phyloP scores from a whole-genome alignment of 345 rosid species.

The Corymbia maculata region DNA sequence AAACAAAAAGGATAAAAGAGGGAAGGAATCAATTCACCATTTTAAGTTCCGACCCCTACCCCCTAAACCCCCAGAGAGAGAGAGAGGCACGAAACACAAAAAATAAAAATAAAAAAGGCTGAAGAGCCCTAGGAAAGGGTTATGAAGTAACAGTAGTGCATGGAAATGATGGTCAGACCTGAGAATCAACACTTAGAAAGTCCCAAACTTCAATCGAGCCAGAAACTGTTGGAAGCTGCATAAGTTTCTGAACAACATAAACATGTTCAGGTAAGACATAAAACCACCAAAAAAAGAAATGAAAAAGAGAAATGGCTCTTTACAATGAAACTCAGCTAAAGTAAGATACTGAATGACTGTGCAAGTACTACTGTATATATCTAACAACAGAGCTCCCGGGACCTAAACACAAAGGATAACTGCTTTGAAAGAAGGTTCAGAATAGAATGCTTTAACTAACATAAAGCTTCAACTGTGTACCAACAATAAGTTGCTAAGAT shows the following conservation, averaged over 20 bases:
- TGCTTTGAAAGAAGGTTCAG: not conserved
- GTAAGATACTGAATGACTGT: not conserved
- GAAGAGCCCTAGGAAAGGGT: not conserved
- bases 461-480: not conserved
- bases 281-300: not conserved
- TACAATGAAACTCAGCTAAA: not conserved
- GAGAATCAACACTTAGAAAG: slow-evolving; percentile 95
- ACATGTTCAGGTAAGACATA: not conserved
- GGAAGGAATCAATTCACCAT: not conserved
- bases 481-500: not conserved
- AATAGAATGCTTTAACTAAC: not conserved
- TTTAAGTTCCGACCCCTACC: not conserved
- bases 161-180: slow-evolving; percentile 42
- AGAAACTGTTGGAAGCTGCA: slow-evolving; percentile 86
- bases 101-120: not conserved
- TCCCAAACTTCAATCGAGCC: slow-evolving; percentile 99
- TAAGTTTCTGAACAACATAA: slow-evolving; percentile 53
- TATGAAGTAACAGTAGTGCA: not conserved
- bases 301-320: not conserved
- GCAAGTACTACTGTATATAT: not conserved
- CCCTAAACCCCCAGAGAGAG: not conserved
- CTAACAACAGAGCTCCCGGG: not conserved
- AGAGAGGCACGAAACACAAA: not conserved
- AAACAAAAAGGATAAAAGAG: not conserved
- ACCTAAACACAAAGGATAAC: not conserved